phyloP scores from a whole-genome alignment of 2,329 filamentous ascomycete genomes.

The Torrubiellomyces zombiae region DNA sequence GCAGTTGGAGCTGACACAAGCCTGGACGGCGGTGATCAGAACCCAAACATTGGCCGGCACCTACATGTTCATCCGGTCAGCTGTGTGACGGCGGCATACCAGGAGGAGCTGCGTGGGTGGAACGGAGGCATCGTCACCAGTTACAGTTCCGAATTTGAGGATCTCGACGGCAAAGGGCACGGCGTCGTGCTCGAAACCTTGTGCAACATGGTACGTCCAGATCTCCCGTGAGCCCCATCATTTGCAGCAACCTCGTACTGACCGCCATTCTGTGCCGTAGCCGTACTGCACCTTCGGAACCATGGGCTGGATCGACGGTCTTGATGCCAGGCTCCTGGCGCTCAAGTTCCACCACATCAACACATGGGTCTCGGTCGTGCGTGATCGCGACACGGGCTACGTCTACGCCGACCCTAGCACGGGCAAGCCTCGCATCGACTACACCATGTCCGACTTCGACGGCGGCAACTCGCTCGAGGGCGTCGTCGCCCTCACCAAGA shows the following conservation, averaged over 20 bases:
- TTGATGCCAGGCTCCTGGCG: constrained; percentile 56
- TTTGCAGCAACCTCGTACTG: not conserved
- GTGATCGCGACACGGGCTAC: constrained; percentile 59
- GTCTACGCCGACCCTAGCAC: constrained; percentile 56
- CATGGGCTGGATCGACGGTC: constrained; percentile 48
- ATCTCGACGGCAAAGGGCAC: constrained; percentile 65
- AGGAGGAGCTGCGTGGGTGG: constrained; percentile 55
- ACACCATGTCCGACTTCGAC: constrained; percentile 57
- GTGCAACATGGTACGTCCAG: constrained; percentile 45
- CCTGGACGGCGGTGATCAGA: constrained; percentile 31
- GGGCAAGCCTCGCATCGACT: constrained; percentile 50
- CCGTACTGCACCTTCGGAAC: constrained; percentile 47
- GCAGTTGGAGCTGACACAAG: too few relatives aligned
- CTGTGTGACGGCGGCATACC: constrained; percentile 42
- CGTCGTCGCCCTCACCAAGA: constrained; percentile 53
- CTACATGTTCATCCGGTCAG: constrained; percentile 66
- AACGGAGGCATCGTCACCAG: constrained; percentile 64
- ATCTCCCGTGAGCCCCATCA: not conserved
- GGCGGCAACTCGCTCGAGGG: constrained; percentile 55
- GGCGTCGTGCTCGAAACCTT: constrained; percentile 67
- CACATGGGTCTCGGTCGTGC: constrained; percentile 55
- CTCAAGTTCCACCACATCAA: constrained; percentile 53
- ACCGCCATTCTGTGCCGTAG: constrained; percentile 15
- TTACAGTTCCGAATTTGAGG: constrained; percentile 61
- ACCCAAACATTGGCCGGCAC: constrained; percentile 66